Conservation (phyloP, 225 moss, liverwort and hornwort species). For the Sphagnum contortum region DNA sequence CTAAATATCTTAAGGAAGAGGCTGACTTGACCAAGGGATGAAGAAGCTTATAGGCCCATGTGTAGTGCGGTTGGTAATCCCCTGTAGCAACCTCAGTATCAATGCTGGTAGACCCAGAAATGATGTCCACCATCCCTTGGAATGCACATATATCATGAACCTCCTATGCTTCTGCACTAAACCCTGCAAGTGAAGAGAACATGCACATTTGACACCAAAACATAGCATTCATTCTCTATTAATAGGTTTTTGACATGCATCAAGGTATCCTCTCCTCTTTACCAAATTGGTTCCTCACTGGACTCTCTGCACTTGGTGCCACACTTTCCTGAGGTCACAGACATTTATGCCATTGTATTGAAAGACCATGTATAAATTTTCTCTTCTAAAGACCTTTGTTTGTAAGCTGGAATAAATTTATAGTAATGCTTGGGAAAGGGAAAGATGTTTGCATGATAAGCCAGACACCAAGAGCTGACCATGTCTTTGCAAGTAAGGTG, state of each 20-base stretch:
- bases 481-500: neutral
- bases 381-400: neutral
- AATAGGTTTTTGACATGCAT: neutral
- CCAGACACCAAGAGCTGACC: too few relatives aligned
- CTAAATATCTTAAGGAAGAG: neutral
- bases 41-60: constrained; percentile 32
- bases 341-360: neutral
- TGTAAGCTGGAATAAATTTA: neutral
- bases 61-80: constrained; percentile 60
- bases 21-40: constrained; percentile 78
- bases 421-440: neutral
- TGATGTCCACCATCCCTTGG: constrained; percentile 80
- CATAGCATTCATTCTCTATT: too few relatives aligned
- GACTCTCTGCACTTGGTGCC: too few relatives aligned
- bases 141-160: constrained; percentile 89
- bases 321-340: neutral
- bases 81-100: constrained; percentile 94
- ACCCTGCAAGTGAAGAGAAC: constrained; percentile 24
- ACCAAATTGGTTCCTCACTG: neutral
- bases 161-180: constrained; percentile 52
- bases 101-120: constrained; percentile 85
- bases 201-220: too few relatives aligned
- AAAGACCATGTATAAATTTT: neutral
- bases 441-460: neutral
- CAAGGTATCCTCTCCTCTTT: neutral